Percentiles rank a stretch among this genome's conserved stretches.
These are phyloP conservation scores for Suillus plorans DNA, from an alignment of 768 basidiomycete species.

Conservation along the genomic window DNA sequence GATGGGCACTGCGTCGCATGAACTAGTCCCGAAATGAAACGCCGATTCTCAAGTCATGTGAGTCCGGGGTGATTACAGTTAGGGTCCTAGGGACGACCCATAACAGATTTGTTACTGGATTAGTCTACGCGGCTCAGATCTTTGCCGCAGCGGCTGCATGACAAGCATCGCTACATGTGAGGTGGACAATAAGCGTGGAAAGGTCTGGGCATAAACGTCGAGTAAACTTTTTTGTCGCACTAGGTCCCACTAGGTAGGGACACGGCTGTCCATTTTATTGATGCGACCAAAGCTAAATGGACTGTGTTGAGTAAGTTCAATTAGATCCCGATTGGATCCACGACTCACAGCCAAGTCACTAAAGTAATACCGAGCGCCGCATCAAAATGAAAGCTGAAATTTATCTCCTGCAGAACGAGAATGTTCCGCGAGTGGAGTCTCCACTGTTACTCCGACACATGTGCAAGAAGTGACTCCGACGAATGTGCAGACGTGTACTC, in stretches of 20 bases:
- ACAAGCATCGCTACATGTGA: too few relatives aligned
- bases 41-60: not conserved
- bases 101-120: not conserved
- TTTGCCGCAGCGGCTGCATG: not conserved
- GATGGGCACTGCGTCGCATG: too few relatives aligned
- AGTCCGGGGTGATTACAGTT: not conserved
- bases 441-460: not conserved
- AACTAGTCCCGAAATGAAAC: slow-evolving; percentile 4
- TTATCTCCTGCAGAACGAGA: not conserved
- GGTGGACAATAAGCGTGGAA: slow-evolving; percentile 1
- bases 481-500: too few relatives aligned
- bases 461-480: not conserved
- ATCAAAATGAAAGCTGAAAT: not conserved
- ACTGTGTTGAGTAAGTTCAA: not conserved
- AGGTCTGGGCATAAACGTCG: not conserved
- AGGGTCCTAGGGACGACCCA: not conserved
- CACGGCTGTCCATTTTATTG: not conserved
- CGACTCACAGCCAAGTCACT: not conserved
- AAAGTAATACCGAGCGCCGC: not conserved
- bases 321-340: not conserved
- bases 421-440: slow-evolving; percentile 1
- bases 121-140: not conserved
- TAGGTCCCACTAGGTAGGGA: too few relatives aligned
- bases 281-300: not conserved
- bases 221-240: not conserved